A percentile compares a stretch with the other conserved stretches of the same genome.
These are phyloP conservation scores for Eruca vesicaria DNA, from an alignment of 441 rosid species.

Conservation along the genomic window DNA sequence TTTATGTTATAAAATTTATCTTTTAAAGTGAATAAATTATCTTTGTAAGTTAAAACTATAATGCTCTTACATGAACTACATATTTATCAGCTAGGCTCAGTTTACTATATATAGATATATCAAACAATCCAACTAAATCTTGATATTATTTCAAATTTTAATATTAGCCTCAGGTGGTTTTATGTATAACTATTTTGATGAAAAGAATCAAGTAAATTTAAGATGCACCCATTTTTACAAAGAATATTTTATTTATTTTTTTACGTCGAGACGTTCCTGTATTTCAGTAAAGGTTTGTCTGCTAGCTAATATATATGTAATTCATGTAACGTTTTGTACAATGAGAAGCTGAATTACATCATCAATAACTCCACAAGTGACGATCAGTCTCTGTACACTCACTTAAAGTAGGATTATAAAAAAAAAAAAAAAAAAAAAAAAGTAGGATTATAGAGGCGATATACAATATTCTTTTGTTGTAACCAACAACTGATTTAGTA, in stretches of 20 bases:
- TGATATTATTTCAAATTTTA: background rate
- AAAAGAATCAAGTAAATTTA: background rate
- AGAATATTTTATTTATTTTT: no score
- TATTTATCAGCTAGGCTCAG: background rate
- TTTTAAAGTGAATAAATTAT: background rate
- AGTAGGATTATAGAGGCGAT: background rate
- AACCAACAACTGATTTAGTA: background rate
- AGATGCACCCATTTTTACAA: no score
- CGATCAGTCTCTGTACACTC: background rate
- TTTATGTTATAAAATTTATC: background rate
- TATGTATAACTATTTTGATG: background rate
- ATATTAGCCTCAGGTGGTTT: background rate
- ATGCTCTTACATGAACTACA: background rate
- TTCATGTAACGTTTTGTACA: background rate
- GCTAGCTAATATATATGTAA: background rate
- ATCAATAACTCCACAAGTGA: background rate
- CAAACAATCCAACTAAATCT: background rate
- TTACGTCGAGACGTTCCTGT: background rate
- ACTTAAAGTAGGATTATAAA: background rate
- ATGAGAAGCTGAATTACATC: slow-evolving; percentile 11
- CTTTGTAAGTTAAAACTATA: background rate
- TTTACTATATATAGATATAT: background rate
- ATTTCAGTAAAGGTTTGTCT: background rate
- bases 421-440: no score
- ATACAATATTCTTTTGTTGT: background rate